These are phyloP conservation scores for Zymoseptoria crescenta DNA, from an alignment of 2,329 filamentous ascomycete species.

Conservation along the genomic window DNA sequence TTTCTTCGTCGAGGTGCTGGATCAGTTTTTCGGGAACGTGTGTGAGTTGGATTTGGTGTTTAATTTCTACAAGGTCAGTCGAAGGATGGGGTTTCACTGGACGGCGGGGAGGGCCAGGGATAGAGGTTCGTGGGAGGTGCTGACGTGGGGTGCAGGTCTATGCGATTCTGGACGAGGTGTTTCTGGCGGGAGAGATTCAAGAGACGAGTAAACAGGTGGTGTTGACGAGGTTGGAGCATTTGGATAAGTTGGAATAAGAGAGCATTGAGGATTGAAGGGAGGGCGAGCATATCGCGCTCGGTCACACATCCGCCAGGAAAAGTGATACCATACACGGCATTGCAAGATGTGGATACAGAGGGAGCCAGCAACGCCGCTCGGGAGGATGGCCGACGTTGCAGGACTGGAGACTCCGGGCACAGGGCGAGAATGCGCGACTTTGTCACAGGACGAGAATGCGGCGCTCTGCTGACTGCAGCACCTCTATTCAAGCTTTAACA, in stretches of 20 bases:
- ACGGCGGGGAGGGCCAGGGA: neutral
- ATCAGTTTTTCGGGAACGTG: slow-evolving; percentile 98
- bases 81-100: neutral
- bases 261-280: neutral
- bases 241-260: slow-evolving; percentile 81
- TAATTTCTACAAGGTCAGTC: slow-evolving; percentile 59
- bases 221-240: slow-evolving; percentile 81
- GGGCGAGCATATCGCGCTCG: neutral
- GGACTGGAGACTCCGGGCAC: neutral
- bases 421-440: no score
- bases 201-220: slow-evolving; percentile 99
- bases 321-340: no score
- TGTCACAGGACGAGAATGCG: neutral
- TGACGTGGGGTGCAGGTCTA: slow-evolving; percentile 58
- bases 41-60: slow-evolving; percentile 89
- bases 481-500: no score
- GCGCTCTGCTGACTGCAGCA: neutral
- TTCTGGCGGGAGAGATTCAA: slow-evolving; percentile 94
- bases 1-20: slow-evolving; percentile 98
- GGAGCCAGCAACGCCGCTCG: neutral
- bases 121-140: no score
- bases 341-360: no score
- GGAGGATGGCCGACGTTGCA: neutral
- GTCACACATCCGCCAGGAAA: no score
- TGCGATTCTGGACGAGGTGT: slow-evolving; percentile 96